A percentile compares a stretch with the other conserved stretches of the same genome.
Evolutionary conservation across 2,329 filamentous ascomycete genomes (phyloP).

Genomic region (Nigrospora sphaerica): DNA sequence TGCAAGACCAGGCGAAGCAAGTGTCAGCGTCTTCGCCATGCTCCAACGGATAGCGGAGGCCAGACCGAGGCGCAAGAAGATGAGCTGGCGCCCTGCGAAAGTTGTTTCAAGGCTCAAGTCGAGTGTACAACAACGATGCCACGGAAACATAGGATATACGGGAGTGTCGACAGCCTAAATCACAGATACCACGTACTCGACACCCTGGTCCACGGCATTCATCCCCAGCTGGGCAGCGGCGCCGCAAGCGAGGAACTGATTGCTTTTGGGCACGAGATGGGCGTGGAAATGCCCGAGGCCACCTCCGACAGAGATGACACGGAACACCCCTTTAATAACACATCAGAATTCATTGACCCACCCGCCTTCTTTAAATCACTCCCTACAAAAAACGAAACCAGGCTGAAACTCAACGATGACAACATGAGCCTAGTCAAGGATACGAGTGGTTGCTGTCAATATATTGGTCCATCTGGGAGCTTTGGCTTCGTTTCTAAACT

Average conservation of each 20-base stretch:
- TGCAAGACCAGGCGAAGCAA: slow-evolving; percentile 28
- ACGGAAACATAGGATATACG: slow-evolving; percentile 35
- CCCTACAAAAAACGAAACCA: background rate
- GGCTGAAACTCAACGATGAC: background rate
- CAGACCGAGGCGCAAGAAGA: slow-evolving; percentile 6
- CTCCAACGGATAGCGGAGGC: slow-evolving; percentile 1
- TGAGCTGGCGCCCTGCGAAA: slow-evolving; percentile 24
- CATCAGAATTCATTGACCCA: background rate
- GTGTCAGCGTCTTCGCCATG: slow-evolving; percentile 18
- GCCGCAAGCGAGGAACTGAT: slow-evolving; percentile 29
- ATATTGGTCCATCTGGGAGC: slow-evolving; percentile 14
- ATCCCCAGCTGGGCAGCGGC: slow-evolving; percentile 28
- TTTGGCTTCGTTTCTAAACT: slow-evolving; percentile 12
- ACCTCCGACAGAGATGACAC: no score
- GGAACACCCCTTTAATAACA: no score
- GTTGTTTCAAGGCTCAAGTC: slow-evolving; percentile 28
- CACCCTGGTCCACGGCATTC: slow-evolving; percentile 31
- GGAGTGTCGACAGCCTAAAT: slow-evolving; percentile 36
- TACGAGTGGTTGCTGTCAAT: slow-evolving; percentile 12
- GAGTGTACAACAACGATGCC: slow-evolving; percentile 33
- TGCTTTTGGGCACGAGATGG: slow-evolving; percentile 26
- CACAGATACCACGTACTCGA: slow-evolving; percentile 33
- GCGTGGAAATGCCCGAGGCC: slow-evolving; percentile 27
- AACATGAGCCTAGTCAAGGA: slow-evolving; percentile 11
- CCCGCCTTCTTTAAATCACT: background rate